These are phyloP conservation scores for Erysimum cheiranthoides DNA, from an alignment of 345 rosid genomes.

Conservation along the genomic window DNA sequence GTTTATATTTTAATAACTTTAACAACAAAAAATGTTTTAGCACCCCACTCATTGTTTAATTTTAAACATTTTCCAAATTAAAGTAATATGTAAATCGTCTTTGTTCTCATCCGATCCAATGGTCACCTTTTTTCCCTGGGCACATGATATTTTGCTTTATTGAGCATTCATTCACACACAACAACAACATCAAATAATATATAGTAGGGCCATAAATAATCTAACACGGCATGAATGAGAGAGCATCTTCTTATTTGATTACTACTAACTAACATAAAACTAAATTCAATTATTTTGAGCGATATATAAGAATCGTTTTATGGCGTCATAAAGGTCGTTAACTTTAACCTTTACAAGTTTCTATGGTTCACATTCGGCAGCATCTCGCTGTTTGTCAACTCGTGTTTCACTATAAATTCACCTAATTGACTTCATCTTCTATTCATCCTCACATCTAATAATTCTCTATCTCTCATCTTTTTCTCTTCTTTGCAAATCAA, in stretches of 20 bases:
- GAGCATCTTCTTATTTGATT: conserved; percentile 23
- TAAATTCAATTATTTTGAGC: not conserved
- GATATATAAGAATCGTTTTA: conserved; percentile 27
- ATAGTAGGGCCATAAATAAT: conserved; percentile 36
- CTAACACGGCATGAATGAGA: conserved; percentile 31
- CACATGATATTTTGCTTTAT: conserved; percentile 36
- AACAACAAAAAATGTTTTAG: not conserved
- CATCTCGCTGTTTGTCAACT: conserved; percentile 39
- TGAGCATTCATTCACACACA: conserved; percentile 45
- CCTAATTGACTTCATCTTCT: conserved; percentile 33
- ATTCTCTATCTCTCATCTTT: conserved; percentile 14
- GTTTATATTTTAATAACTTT: not conserved
- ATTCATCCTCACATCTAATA: conserved; percentile 32
- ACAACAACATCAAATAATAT: conserved; percentile 41
- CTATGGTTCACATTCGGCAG: conserved; percentile 41
- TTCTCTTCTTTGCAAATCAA: conserved; percentile 25
- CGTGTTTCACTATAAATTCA: conserved; percentile 43
- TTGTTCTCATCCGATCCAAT: conserved; percentile 15
- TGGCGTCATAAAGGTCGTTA: conserved; percentile 17
- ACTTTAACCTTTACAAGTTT: conserved; percentile 29
- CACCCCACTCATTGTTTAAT: not conserved
- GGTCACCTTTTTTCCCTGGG: conserved; percentile 21
- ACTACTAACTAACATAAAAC: not conserved
- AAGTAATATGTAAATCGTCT: not conserved
- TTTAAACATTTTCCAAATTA: not conserved